Evolutionary conservation across 2,329 filamentous ascomycete species (phyloP).

Genomic region (Diplodia corticola): DNA sequence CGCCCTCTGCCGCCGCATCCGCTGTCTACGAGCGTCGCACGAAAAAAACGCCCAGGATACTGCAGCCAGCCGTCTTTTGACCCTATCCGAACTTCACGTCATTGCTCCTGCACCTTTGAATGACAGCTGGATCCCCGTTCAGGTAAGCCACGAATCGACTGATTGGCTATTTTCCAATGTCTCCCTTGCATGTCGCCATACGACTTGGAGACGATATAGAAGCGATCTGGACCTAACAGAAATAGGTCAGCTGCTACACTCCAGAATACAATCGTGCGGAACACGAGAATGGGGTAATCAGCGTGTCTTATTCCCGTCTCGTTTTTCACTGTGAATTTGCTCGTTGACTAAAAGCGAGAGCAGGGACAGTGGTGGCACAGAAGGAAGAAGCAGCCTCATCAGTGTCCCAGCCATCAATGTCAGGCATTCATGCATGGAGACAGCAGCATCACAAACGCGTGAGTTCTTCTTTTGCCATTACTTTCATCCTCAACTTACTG

Average conservation of each 20-base stretch:
- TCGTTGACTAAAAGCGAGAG: background rate
- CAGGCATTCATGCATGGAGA: background rate
- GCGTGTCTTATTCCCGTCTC: background rate
- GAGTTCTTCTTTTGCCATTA: background rate
- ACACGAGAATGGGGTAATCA: background rate
- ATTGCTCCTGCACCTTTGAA: background rate
- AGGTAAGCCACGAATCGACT: background rate
- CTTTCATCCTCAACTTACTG: background rate
- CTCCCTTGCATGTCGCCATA: background rate
- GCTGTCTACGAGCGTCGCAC: background rate
- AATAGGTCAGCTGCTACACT: background rate
- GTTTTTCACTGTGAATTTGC: background rate
- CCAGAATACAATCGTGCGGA: background rate
- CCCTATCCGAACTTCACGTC: background rate
- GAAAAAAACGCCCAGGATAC: background rate
- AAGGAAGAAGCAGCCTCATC: background rate
- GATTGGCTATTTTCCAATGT: background rate
- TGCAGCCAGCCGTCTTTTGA: background rate
- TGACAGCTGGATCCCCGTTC: background rate
- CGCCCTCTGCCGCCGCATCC: slow-evolving; percentile 1
- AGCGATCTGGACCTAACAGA: background rate
- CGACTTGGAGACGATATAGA: background rate
- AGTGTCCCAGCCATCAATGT: background rate
- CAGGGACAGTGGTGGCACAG: background rate
- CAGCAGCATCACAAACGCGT: background rate